A percentile compares a stretch with the other conserved stretches of the same genome.
These are phyloP conservation scores for Acer yangbiense DNA, from an alignment of 345 rosid genomes.

Conservation along the genomic window DNA sequence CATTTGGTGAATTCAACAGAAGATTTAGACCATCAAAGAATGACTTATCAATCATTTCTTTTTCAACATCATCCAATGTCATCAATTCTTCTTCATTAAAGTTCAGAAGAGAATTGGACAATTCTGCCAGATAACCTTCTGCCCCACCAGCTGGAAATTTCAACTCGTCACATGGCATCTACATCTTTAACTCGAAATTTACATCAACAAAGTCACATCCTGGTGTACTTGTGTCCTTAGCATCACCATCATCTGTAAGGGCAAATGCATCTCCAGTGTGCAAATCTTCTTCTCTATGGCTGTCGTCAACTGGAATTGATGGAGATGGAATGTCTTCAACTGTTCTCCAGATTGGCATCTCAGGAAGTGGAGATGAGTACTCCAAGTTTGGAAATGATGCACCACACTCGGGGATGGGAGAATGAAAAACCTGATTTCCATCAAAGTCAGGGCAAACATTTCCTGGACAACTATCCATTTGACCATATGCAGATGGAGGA, in stretches of 20 bases:
- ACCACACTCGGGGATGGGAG: conserved; percentile 30
- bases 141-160: conserved; percentile 37
- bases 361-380: conserved; percentile 48
- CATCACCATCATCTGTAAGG: conserved; percentile 30
- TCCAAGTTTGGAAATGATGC: conserved; percentile 37
- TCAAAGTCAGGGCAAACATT: conserved; percentile 47
- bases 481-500: conserved; percentile 20
- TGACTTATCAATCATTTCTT: conserved; percentile 58
- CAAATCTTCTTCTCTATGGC: conserved; percentile 29
- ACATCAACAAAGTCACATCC: conserved; percentile 31
- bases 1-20: conserved; percentile 52
- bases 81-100: conserved; percentile 45
- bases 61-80: conserved; percentile 56
- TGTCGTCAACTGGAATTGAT: conserved; percentile 29
- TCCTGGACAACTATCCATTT: conserved; percentile 26
- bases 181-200: conserved; percentile 40
- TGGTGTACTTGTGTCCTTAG: conserved; percentile 28
- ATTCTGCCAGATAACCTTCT: conserved; percentile 57
- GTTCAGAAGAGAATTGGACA: conserved; percentile 56
- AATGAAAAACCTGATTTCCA: conserved; percentile 41
- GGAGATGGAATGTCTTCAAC: conserved; percentile 46
- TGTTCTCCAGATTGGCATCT: conserved; percentile 46
- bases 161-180: conserved; percentile 38
- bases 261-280: conserved; percentile 29
- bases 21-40: conserved; percentile 65